These are phyloP conservation scores for Astrothelium macrocarpum DNA, from an alignment of 495 filamentous ascomycete genomes.

Conservation along the genomic window DNA sequence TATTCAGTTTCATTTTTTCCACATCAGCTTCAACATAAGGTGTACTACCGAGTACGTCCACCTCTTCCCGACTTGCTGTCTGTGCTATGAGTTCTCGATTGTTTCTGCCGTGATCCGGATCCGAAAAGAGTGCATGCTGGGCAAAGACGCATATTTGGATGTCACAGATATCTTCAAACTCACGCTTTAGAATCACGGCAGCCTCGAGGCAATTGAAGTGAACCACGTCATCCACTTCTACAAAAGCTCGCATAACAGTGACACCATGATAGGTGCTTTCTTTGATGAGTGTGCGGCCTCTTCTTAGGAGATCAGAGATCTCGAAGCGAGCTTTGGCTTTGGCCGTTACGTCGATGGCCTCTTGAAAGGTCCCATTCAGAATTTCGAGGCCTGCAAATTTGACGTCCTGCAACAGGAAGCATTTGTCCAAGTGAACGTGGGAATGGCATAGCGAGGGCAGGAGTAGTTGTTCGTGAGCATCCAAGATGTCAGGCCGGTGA, in stretches of 20 bases:
- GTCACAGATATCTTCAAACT: conserved; percentile 45
- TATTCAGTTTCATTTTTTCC: conserved; percentile 45
- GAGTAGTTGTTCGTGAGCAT: conserved; percentile 32
- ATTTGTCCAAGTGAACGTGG: conserved; percentile 70
- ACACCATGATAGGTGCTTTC: conserved; percentile 59
- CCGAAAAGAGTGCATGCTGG: conserved; percentile 59
- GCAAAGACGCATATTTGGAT: conserved; percentile 68
- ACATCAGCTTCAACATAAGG: conserved; percentile 58
- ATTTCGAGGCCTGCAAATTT: conserved; percentile 53
- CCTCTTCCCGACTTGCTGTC: conserved; percentile 35
- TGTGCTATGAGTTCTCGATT: conserved; percentile 39
- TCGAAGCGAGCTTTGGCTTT: conserved; percentile 55
- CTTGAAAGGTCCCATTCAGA: conserved; percentile 49
- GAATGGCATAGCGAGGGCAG: conserved; percentile 60
- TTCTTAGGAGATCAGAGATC: conserved; percentile 46
- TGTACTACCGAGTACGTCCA: conserved; percentile 58
- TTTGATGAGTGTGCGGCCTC: conserved; percentile 57
- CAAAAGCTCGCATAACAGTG: conserved; percentile 62
- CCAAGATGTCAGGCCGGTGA: conserved; percentile 22
- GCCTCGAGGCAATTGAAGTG: conserved; percentile 48
- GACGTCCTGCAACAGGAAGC: conserved; percentile 51
- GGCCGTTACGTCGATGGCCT: conserved; percentile 54
- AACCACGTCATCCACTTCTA: conserved; percentile 61
- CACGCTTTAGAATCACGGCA: conserved; percentile 46
- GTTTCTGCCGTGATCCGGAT: conserved; percentile 38